Percentiles rank a stretch among this genome's conserved stretches.
phyloP scores from a whole-genome alignment of 306 rosid genomes.

The Luffa aegyptiaca region DNA sequence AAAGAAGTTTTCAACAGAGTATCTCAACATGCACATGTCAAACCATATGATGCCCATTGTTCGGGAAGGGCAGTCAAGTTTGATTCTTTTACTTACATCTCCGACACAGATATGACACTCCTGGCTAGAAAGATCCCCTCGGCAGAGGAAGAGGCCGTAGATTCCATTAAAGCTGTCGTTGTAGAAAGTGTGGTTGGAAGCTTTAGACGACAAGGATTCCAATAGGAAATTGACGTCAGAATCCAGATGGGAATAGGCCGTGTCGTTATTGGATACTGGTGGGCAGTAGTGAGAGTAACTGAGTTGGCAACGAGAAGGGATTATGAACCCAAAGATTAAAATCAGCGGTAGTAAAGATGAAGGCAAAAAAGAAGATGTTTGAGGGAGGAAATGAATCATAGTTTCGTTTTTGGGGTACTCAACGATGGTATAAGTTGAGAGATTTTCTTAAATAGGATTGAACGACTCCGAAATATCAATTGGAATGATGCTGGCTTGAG shows the following conservation, averaged over 20 bases:
- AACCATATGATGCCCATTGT: not conserved
- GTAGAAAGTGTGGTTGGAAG: not conserved
- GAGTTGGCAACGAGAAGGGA: not conserved
- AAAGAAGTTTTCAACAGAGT: conserved; percentile 1
- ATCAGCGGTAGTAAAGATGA: not conserved
- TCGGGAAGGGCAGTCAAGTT: not conserved
- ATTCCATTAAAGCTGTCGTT: not conserved
- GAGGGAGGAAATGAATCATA: not conserved
- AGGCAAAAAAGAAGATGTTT: not conserved
- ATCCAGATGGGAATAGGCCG: not conserved
- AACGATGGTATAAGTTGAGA: not conserved
- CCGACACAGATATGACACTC: not conserved
- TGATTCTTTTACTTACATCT: not conserved
- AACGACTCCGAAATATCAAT: no score
- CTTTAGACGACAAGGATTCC: conserved; percentile 1
- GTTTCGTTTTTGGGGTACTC: not conserved
- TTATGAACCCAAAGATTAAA: not conserved
- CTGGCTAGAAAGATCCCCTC: conserved; percentile 10
- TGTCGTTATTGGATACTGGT: no score
- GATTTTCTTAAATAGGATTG: not conserved
- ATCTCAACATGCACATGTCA: conserved; percentile 10
- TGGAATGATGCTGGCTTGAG: no score
- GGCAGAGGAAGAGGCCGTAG: conserved; percentile 13
- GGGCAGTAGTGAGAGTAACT: no score
- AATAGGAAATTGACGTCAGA: not conserved